Evolutionary conservation across 2,329 filamentous ascomycete genomes (phyloP).

Genomic region (Sporothrix humicola): DNA sequence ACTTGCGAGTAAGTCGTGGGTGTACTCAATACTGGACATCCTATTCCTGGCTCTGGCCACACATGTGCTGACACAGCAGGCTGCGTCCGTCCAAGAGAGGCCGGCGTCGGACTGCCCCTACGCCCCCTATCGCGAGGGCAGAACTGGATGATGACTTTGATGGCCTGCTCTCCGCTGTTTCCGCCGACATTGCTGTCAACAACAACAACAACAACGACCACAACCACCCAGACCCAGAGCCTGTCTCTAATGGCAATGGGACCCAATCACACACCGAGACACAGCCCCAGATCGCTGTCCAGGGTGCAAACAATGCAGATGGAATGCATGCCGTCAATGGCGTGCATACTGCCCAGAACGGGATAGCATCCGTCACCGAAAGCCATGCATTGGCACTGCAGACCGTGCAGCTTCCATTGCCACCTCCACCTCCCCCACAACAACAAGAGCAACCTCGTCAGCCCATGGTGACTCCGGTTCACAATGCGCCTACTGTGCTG

Average conservation of each 20-base stretch:
- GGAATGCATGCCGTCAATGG: not conserved
- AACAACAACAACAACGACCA: no score
- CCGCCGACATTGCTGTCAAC: not conserved
- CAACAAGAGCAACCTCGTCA: no score
- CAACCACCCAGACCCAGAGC: not conserved
- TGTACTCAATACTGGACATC: no score
- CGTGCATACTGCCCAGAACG: not conserved
- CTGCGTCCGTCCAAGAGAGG: constrained; percentile 7
- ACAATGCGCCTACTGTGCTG: not conserved
- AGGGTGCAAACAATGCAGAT: no score
- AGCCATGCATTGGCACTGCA: not conserved
- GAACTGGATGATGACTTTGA: constrained; percentile 1
- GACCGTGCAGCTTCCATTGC: not conserved
- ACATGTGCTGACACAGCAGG: not conserved
- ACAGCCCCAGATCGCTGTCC: not conserved
- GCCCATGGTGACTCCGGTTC: not conserved
- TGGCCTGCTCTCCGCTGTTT: not conserved
- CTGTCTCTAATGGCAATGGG: not conserved
- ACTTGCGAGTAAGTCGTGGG: not conserved
- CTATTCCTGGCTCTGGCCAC: no score
- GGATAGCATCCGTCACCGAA: not conserved
- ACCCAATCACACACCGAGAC: not conserved
- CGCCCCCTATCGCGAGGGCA: not conserved
- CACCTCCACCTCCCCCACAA: not conserved
- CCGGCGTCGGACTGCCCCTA: not conserved